phyloP scores from a whole-genome alignment of 2,329 filamentous ascomycete genomes.

The Tolypocladium pustulatum region DNA sequence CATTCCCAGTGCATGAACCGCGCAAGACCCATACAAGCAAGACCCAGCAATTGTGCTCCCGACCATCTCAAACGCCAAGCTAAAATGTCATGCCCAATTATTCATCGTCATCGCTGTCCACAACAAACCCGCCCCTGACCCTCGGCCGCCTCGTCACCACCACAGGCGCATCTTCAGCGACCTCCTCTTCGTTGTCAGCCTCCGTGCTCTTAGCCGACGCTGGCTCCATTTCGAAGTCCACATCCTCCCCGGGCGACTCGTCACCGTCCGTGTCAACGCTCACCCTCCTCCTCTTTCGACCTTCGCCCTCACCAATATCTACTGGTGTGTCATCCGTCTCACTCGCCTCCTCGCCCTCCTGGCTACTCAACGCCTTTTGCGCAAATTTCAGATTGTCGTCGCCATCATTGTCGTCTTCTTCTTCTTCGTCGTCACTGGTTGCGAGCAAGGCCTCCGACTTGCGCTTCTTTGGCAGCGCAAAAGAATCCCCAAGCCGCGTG shows the following conservation, averaged over 20 bases:
- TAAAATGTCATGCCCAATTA: not conserved
- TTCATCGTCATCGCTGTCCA: slow-evolving; percentile 51
- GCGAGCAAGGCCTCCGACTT: slow-evolving; percentile 14
- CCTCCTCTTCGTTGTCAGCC: slow-evolving; percentile 9
- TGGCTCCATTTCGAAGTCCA: slow-evolving; percentile 17
- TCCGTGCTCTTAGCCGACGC: not conserved
- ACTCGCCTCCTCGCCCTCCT: slow-evolving; percentile 10
- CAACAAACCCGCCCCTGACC: slow-evolving; percentile 41
- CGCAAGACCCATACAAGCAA: not conserved
- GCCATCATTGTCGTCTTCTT: slow-evolving; percentile 5
- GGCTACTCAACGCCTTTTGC: slow-evolving; percentile 12
- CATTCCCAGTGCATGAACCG: not conserved
- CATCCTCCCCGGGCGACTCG: not conserved
- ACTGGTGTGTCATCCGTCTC: slow-evolving; percentile 16
- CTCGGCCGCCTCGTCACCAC: slow-evolving; percentile 27
- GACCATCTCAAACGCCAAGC: not conserved
- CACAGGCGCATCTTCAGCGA: slow-evolving; percentile 18
- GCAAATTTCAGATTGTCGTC: slow-evolving; percentile 12
- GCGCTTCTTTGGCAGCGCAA: slow-evolving; percentile 14
- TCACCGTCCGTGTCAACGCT: slow-evolving; percentile 17
- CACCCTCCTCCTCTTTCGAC: slow-evolving; percentile 26
- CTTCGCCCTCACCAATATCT: slow-evolving; percentile 22
- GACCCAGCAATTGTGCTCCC: not conserved
- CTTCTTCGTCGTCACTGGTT: slow-evolving; percentile 16
- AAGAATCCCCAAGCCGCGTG: slow-evolving; percentile 1